Percentiles rank a stretch among this genome's conserved stretches.
Evolutionary conservation across 495 filamentous ascomycete genomes (phyloP).

Genomic region (Eremomyces bilateralis): DNA sequence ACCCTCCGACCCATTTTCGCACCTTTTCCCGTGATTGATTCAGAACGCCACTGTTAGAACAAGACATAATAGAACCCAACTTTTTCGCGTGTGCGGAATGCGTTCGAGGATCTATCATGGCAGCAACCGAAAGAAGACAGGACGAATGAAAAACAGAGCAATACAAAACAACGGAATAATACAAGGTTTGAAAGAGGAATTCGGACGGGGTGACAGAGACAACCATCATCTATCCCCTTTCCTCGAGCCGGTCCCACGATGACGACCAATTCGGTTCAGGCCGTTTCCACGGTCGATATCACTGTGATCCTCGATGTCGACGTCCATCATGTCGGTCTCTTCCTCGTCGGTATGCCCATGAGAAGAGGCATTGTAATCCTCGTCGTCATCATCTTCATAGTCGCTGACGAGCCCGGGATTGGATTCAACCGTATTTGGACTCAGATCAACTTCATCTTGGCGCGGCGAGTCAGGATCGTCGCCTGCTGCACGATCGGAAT

Average conservation of each 20-base stretch:
- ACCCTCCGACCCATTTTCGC: too few species aligned
- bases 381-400: constrained; percentile 30
- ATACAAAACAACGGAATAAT: neutral
- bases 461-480: neutral
- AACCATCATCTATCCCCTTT: neutral
- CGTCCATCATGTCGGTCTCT: constrained; percentile 4
- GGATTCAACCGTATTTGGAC: constrained; percentile 52
- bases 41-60: too few species aligned
- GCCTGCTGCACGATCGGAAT: too few species aligned
- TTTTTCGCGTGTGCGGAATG: too few species aligned
- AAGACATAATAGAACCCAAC: too few species aligned
- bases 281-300: constrained; percentile 8
- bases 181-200: neutral
- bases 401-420: constrained; percentile 82
- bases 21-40: too few species aligned
- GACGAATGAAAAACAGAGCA: neutral
- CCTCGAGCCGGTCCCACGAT: neutral
- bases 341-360: constrained; percentile 4
- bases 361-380: constrained; percentile 13
- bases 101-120: too few species aligned
- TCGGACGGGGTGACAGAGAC: neutral
- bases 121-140: too few species aligned
- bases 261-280: constrained; percentile 8
- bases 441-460: constrained; percentile 31
- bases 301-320: constrained; percentile 12